A percentile compares a stretch with the other conserved stretches of the same genome.
phyloP scores from a whole-genome alignment of 345 rosid genomes.

The Cardamine chenopodiifolia region DNA sequence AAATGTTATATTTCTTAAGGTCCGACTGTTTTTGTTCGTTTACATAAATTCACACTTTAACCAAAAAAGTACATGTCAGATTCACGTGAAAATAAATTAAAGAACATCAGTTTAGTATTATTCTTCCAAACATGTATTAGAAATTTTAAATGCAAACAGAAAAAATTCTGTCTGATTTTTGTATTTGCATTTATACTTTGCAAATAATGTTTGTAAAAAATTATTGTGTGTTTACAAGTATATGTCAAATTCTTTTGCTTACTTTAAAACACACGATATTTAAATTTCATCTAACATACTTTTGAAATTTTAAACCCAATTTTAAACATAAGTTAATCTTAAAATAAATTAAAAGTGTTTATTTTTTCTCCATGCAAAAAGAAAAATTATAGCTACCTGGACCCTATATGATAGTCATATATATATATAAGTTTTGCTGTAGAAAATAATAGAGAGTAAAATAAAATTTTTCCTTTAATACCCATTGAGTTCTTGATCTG shows the following conservation, averaged over 20 bases:
- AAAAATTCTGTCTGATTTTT: not conserved
- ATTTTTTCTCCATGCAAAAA: not conserved
- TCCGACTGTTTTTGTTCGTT: too few species aligned
- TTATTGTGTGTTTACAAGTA: not conserved
- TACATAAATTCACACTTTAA: too few species aligned
- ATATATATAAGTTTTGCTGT: not conserved
- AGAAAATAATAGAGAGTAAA: not conserved
- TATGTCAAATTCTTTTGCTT: not conserved
- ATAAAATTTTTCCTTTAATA: not conserved
- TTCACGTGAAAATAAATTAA: not conserved
- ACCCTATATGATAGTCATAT: not conserved
- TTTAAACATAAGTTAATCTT: not conserved
- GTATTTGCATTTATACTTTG: not conserved
- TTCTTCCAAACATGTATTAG: not conserved
- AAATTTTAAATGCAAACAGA: not conserved
- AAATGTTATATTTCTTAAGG: too few species aligned
- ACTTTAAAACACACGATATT: not conserved
- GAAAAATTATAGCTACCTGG: not conserved
- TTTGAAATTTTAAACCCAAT: not conserved
- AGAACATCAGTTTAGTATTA: not conserved
- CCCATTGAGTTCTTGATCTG: conserved; percentile 1
- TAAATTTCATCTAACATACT: not conserved
- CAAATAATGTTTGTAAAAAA: not conserved
- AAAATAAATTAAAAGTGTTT: not conserved
- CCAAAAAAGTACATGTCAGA: not conserved